Evolutionary conservation across 1,284 basidiomycete species (phyloP).

Genomic region (Tetrapyrgos nigripes): DNA sequence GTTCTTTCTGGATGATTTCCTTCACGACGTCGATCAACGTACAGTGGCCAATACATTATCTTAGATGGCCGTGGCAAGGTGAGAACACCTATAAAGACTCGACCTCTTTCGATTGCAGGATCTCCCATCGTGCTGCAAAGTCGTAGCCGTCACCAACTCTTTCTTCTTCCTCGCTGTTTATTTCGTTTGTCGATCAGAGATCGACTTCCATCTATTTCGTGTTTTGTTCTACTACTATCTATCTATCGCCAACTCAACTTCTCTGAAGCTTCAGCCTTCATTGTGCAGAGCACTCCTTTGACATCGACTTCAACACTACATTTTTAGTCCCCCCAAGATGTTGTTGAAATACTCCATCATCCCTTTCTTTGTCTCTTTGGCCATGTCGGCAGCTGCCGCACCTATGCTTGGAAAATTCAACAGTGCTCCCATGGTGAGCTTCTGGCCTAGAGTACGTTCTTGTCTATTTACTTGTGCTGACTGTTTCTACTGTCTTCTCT

Average conservation of each 20-base stretch:
- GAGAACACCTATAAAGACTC: slow-evolving; percentile 13
- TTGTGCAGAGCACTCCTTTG: slow-evolving; percentile 21
- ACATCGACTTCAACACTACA: slow-evolving; percentile 5
- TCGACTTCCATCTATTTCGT: slow-evolving; percentile 17
- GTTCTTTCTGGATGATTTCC: slow-evolving; percentile 1
- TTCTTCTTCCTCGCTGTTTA: slow-evolving; percentile 5
- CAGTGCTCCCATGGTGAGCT: slow-evolving; percentile 22
- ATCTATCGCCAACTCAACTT: background rate
- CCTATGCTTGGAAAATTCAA: slow-evolving; percentile 24
- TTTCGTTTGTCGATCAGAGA: slow-evolving; percentile 21
- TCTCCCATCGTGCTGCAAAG: slow-evolving; percentile 16
- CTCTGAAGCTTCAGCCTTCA: slow-evolving; percentile 1
- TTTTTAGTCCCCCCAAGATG: slow-evolving; percentile 21
- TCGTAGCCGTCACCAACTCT: slow-evolving; percentile 17
- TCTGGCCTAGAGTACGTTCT: background rate
- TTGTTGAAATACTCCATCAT: slow-evolving; percentile 27
- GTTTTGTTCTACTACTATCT: background rate
- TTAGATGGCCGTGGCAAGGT: background rate
- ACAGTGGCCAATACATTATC: background rate
- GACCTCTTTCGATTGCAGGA: slow-evolving; percentile 8
- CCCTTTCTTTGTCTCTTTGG: slow-evolving; percentile 26
- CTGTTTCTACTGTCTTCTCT: background rate
- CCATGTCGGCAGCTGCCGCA: slow-evolving; percentile 30
- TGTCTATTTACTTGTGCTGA: background rate
- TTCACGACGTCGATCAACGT: background rate